phyloP scores from a whole-genome alignment of 2,329 filamentous ascomycete species.

The Cordyceps farinosa region DNA sequence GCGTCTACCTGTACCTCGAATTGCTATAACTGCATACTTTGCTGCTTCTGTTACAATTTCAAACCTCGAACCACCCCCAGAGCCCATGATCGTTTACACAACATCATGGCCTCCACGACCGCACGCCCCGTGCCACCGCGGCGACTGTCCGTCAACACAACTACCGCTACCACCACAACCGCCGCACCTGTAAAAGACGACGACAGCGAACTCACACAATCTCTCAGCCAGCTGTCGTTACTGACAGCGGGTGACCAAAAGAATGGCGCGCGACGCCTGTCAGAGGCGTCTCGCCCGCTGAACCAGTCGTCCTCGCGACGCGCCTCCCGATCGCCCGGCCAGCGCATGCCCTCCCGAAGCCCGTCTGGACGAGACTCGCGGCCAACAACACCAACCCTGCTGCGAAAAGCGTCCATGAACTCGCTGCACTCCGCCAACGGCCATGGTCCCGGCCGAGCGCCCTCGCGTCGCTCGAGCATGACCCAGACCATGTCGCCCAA shows the following conservation, averaged over 20 bases:
- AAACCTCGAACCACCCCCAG: background rate
- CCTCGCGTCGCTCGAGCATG: conserved; percentile 48
- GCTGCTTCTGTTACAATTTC: background rate
- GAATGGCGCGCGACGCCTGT: conserved; percentile 27
- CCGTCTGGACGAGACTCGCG: conserved; percentile 43
- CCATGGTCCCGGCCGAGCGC: conserved; percentile 33
- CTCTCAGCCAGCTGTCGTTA: conserved; percentile 44
- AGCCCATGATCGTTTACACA: conserved; percentile 11
- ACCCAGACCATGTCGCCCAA: conserved; percentile 43
- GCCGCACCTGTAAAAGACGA: conserved; percentile 23
- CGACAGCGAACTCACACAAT: conserved; percentile 36
- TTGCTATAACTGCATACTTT: background rate
- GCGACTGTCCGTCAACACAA: conserved; percentile 33
- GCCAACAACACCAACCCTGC: conserved; percentile 47
- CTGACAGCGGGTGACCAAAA: conserved; percentile 26
- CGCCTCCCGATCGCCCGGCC: conserved; percentile 37
- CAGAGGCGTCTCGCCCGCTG: conserved; percentile 33
- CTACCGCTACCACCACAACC: conserved; percentile 4
- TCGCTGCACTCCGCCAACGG: conserved; percentile 51
- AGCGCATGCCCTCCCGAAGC: conserved; percentile 39
- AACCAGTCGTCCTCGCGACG: conserved; percentile 35
- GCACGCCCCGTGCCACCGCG: conserved; percentile 29
- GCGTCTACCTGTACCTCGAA: background rate
- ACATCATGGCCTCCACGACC: conserved; percentile 27
- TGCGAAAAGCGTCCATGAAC: conserved; percentile 56